These are phyloP conservation scores for Pneumocystis sp. DNA, from an alignment of 1,139 yeast genomes.

Conservation along the genomic window DNA sequence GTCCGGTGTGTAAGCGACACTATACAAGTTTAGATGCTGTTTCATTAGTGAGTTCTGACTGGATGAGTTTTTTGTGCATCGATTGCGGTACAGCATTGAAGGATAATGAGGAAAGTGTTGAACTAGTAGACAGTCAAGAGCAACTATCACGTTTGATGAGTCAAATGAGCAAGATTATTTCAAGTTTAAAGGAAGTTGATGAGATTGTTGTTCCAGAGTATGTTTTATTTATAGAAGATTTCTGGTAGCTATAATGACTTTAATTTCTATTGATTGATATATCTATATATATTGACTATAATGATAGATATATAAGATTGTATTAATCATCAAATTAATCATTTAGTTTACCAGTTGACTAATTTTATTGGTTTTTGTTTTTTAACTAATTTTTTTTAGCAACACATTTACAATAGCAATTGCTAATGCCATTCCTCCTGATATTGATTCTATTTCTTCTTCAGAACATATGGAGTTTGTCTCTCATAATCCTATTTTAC, in stretches of 20 bases:
- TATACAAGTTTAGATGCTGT: slow-evolving; percentile 82
- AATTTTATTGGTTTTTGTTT: slow-evolving; percentile 33
- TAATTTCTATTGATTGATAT: neutral
- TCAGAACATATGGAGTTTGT: neutral
- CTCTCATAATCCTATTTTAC: neutral
- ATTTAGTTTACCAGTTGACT: slow-evolving; percentile 25
- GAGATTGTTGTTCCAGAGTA: slow-evolving; percentile 64
- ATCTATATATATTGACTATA: neutral
- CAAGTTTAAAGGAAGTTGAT: slow-evolving; percentile 70
- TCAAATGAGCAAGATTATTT: slow-evolving; percentile 79
- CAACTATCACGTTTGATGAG: slow-evolving; percentile 71
- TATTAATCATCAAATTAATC: slow-evolving; percentile 29
- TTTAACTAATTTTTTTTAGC: slow-evolving; percentile 38
- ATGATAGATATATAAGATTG: slow-evolving; percentile 55
- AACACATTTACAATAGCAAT: slow-evolving; percentile 24
- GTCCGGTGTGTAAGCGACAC: slow-evolving; percentile 71
- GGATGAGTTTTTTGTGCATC: slow-evolving; percentile 69
- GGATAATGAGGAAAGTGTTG: slow-evolving; percentile 80
- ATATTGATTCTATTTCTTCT: slow-evolving; percentile 15
- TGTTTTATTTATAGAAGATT: slow-evolving; percentile 1
- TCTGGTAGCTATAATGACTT: neutral
- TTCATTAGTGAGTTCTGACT: slow-evolving; percentile 62
- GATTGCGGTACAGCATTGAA: slow-evolving; percentile 59
- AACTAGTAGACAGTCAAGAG: slow-evolving; percentile 68
- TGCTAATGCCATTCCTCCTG: slow-evolving; percentile 24